A percentile compares a stretch with the other conserved stretches of the same genome.
Evolutionary conservation across 129 eudicot genomes (phyloP).

Genomic region (Cynara cardunculus): DNA sequence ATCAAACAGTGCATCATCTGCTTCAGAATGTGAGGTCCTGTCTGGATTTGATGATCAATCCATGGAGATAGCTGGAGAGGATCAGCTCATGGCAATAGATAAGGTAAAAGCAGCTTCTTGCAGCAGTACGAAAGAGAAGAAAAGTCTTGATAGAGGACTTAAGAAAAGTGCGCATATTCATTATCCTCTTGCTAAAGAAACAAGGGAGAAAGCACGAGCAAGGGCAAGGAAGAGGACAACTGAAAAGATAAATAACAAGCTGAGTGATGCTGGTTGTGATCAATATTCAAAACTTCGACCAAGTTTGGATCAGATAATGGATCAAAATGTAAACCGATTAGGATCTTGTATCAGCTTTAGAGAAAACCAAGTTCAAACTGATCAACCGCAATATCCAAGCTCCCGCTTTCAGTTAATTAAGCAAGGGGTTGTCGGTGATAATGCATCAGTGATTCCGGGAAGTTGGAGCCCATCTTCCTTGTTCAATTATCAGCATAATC

Average conservation of each 20-base stretch:
- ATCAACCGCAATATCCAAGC: conserved; percentile 19
- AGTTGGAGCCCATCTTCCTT: conserved; percentile 39
- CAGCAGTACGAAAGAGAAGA: conserved; percentile 25
- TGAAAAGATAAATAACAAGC: conserved; percentile 35
- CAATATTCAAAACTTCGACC: conserved; percentile 17
- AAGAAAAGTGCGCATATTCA: conserved; percentile 21
- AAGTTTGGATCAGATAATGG: conserved; percentile 15
- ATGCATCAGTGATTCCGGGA: conserved; percentile 5
- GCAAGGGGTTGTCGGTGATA: conserved; percentile 26
- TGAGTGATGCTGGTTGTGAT: not conserved
- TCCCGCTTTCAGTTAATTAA: conserved; percentile 9
- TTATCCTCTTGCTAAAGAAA: conserved; percentile 45
- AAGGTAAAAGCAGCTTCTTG: conserved; percentile 1
- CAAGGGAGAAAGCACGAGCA: conserved; percentile 60
- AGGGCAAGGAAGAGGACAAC: conserved; percentile 73
- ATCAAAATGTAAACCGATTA: conserved; percentile 21
- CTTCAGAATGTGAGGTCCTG: conserved; percentile 48
- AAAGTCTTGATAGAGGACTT: conserved; percentile 28
- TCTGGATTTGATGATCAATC: conserved; percentile 38
- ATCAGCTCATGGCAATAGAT: not conserved
- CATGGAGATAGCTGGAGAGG: not conserved
- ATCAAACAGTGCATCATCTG: conserved; percentile 35
- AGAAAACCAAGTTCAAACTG: conserved; percentile 13
- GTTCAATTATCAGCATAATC: conserved; percentile 39
- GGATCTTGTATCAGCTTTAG: conserved; percentile 40